Evolutionary conservation across 2,329 filamentous ascomycete species (phyloP).

Genomic region (Pseudovirgaria hyperparasitica): DNA sequence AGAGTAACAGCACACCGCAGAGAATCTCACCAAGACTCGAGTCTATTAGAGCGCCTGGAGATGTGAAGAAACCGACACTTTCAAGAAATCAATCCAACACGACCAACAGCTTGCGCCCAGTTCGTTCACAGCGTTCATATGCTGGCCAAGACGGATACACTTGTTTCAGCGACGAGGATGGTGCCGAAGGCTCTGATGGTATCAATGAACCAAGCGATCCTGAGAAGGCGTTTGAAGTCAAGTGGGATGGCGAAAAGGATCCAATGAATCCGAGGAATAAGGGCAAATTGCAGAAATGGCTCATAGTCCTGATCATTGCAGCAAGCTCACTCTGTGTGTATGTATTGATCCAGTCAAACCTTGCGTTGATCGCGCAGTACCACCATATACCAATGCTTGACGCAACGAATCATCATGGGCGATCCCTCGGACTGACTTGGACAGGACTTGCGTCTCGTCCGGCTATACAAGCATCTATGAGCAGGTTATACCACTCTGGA

Average conservation of each 20-base stretch:
- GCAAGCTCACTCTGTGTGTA: slow-evolving; percentile 71
- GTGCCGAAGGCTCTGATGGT: slow-evolving; percentile 2
- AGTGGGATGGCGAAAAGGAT: slow-evolving; percentile 64
- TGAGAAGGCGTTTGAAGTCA: slow-evolving; percentile 50
- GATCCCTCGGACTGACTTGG: slow-evolving; percentile 4
- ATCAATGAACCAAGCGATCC: slow-evolving; percentile 12
- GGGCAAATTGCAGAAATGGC: slow-evolving; percentile 57
- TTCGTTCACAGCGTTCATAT: slow-evolving; percentile 21
- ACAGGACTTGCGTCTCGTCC: slow-evolving; percentile 71
- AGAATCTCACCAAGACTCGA: no score
- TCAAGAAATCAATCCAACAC: no score
- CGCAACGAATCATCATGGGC: slow-evolving; percentile 1
- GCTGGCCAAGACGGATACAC: slow-evolving; percentile 26
- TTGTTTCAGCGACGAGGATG: slow-evolving; percentile 16
- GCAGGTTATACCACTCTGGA: slow-evolving; percentile 65
- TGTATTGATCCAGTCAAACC: slow-evolving; percentile 27
- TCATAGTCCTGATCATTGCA: slow-evolving; percentile 63
- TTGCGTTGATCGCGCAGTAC: slow-evolving; percentile 3
- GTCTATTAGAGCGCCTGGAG: no score
- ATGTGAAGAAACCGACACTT: no score
- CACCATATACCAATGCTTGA: slow-evolving; percentile 1
- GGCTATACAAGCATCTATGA: slow-evolving; percentile 75
- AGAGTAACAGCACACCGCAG: no score
- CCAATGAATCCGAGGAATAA: slow-evolving; percentile 63
- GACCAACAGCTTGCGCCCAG: slow-evolving; percentile 10